Conservation (phyloP, 208 protist genomes). For the Kentomonas sorsogonicus region DNA sequence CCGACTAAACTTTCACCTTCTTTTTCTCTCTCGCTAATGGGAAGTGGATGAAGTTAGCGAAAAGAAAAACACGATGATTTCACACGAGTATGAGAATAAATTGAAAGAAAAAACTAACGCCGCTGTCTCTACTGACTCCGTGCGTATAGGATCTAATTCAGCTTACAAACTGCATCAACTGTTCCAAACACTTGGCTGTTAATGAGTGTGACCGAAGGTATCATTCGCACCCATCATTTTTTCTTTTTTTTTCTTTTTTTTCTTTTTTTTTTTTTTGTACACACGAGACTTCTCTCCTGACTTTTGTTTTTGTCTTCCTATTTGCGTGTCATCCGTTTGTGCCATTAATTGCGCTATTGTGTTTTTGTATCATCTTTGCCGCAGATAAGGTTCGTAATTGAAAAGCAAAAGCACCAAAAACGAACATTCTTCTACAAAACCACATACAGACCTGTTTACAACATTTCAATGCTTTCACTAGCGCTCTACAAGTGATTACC, state of each 20-base stretch:
- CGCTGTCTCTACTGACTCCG: too few relatives aligned
- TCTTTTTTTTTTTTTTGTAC: conserved; percentile 6
- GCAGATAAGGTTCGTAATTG: too few relatives aligned
- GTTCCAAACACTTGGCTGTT: neutral
- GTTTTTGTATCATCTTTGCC: neutral
- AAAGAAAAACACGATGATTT: neutral
- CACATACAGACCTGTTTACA: too few relatives aligned
- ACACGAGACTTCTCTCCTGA: neutral
- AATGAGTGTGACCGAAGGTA: neutral
- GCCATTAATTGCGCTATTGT: conserved; percentile 3
- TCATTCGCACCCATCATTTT: conserved; percentile 3
- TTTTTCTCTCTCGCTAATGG: neutral
- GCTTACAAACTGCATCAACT: too few relatives aligned
- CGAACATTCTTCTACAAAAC: neutral
- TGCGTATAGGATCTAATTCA: too few relatives aligned
- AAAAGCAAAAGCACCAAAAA: neutral
- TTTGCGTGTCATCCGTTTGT: neutral
- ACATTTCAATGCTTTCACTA: too few relatives aligned
- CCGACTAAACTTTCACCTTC: neutral
- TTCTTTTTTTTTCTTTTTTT: conserved; percentile 16
- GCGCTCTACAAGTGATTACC: too few relatives aligned
- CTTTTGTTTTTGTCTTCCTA: conserved; percentile 13
- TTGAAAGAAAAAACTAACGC: too few relatives aligned
- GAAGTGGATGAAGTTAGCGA: neutral
- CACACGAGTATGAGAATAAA: neutral